Base-by-base conservation (phyloP, 331 rosid species). In the Dryas integrifolia region DNA sequence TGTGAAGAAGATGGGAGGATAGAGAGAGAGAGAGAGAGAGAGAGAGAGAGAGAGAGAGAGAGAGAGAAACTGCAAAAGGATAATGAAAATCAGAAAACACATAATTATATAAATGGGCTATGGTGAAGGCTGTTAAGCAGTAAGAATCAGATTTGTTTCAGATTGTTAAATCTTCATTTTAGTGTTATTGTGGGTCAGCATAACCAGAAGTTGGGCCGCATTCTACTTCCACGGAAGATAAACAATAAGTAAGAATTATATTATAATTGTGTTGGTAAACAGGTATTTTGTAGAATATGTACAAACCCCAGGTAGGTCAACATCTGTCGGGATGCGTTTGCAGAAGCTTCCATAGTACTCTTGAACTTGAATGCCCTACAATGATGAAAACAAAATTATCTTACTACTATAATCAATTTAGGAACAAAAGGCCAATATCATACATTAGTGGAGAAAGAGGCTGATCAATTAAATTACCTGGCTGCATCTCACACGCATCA, bases 401-500 rank as follows among this genome's bases (percentile, higher is more conserved):
- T 18, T 79, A 51, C 11, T n/a, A 15, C 11, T 68, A 48, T 13
- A 21, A 16, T 14, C 44, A 53, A 45, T 38, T 50, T 44, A 30
- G 39, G 12, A 46, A 61, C 11, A 5, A 55, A 8, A 56, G 13
- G 16, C 10, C 44, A 45, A 43, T 9, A 16, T 48, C 7, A n/a
- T 41, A 44, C 50, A 38, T 53, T 24, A 21, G 6, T 0, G 16
- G 24, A 41, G 48, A 77, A 50, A 49, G 48, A 39, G 69, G 14
- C 9, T 21, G 65, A 51, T 35, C 60, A 21, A 65, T 45, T 15
- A 82, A 30, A 71, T 60, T 84, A 92, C 98, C 98, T 94, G 98
- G 87, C 97, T 95, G 84, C 98, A 95, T 79, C 98, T 79, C 72
- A 95, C 96, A 73, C 98, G 96, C 98, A 95, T 95, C 56, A 95